Evolutionary conservation across 192 early-diverging fungal species (phyloP), one percentile per base, ranked within the genome.

Genomic region (Martensiomyces pterosporus): DNA sequence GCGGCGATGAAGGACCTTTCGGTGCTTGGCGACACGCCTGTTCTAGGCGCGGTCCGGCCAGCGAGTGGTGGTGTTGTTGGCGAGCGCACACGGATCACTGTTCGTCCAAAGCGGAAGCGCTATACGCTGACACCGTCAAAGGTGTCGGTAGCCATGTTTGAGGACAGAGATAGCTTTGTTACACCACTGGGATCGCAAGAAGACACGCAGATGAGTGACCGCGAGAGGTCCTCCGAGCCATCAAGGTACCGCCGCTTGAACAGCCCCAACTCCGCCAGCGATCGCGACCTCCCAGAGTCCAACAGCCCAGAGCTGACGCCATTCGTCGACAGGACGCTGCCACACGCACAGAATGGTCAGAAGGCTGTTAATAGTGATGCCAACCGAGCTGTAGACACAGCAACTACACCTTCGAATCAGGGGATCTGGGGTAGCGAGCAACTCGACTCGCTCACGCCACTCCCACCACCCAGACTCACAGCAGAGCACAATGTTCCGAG

Each of bases 1-100:
- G 69, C 69, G 0, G 60, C 52, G 10, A 72, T 72, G 69, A 34
- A 43, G 9, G 69, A 27, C 9, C 41, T 72, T 24, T 14, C 22
- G 0, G 24, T 26, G 24, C 36, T 26, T 33, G 19, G 10, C 10
- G 45, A 37, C 14, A 12, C 45, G 4, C 3, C n/a, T 33, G 24
- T 9, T 15, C 3, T 4, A 7, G 9, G 9, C 12, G 6, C 22
- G 1, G 24, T 21, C 9, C 25, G n/a, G 9, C 22, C 23, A 33
- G 4, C 18, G 2, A 8, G 1, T 21, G 29, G 13, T 16, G 32
- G n/a, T 19, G 25, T 8, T 26, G 2, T 5, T 2, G 25, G 22
- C 37, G 41, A 40, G 16, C 55, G 22, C 12, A 42, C 36, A 9
- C 48, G 33, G 24, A 13, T 27, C 4, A 18, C 24, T 4, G 48